Percentiles rank a stretch among this genome's conserved stretches.
These are phyloP conservation scores for Penicillium salamii DNA, from an alignment of 495 filamentous ascomycete genomes.

Conservation along the genomic window DNA sequence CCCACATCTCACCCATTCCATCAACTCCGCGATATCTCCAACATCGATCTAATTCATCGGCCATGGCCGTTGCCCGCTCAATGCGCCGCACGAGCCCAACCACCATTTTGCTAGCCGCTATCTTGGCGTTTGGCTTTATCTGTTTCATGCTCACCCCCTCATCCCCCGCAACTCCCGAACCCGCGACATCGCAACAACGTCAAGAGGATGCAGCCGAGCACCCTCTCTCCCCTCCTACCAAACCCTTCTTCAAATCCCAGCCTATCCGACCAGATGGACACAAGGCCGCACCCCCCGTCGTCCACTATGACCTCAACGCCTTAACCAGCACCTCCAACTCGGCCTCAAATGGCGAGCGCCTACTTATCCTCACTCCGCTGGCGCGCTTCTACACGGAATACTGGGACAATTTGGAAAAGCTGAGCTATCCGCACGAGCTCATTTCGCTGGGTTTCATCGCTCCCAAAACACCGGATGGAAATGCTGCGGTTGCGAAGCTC, in stretches of 20 bases:
- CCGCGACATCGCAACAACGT: constrained; percentile 45
- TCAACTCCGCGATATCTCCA: constrained; percentile 1
- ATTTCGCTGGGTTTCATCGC: constrained; percentile 96
- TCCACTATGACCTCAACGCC: constrained; percentile 91
- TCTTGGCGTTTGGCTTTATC: constrained; percentile 62
- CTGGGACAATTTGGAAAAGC: constrained; percentile 88
- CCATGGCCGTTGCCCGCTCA: constrained; percentile 54
- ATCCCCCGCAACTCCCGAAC: constrained; percentile 30
- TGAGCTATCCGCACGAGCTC: constrained; percentile 88
- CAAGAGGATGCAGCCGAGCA: constrained; percentile 63
- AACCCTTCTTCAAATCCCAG: constrained; percentile 72
- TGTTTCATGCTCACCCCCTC: constrained; percentile 59
- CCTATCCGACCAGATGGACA: constrained; percentile 53
- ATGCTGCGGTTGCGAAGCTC: constrained; percentile 72
- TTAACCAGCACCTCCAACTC: constrained; percentile 77
- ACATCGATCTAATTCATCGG: constrained; percentile 8
- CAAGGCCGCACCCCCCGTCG: constrained; percentile 74
- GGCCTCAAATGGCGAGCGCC: constrained; percentile 72
- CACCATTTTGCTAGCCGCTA: constrained; percentile 57
- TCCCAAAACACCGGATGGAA: constrained; percentile 85
- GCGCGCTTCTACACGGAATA: constrained; percentile 89
- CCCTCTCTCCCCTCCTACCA: constrained; percentile 76
- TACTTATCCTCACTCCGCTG: constrained; percentile 90
- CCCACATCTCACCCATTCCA: not conserved
- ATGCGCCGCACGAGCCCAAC: constrained; percentile 67